Conservation (phyloP, 352 stramenopile genomes). For the Thraustochytrium striatum region DNA sequence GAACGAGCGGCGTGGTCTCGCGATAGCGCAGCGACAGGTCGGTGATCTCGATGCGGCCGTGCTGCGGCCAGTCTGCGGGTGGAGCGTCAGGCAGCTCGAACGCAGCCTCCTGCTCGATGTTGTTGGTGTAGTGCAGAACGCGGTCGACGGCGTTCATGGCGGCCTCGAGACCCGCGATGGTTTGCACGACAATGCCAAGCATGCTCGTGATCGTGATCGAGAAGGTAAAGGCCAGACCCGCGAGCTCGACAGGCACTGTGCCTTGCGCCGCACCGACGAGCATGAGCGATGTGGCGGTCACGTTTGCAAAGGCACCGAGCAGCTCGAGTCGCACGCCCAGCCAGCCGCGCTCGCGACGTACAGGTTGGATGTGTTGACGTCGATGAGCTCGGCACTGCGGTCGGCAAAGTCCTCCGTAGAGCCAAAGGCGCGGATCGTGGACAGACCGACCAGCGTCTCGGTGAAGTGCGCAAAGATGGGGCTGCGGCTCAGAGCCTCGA, state of each 20-base stretch:
- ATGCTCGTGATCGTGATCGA: constrained; percentile 74
- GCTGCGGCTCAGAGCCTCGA: constrained; percentile 70
- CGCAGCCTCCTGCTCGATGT: constrained; percentile 20
- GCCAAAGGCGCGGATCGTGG: constrained; percentile 45
- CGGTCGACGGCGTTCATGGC: constrained; percentile 78
- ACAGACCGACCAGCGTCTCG: constrained; percentile 41
- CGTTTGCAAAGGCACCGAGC: constrained; percentile 77
- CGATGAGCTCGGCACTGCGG: constrained; percentile 55
- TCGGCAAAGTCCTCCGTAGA: constrained; percentile 55
- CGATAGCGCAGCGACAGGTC: background rate
- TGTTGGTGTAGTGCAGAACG: constrained; percentile 57
- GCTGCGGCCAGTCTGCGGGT: constrained; percentile 51
- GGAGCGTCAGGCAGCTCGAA: no score
- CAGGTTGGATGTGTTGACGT: constrained; percentile 73
- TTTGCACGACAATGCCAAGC: constrained; percentile 81
- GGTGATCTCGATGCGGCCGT: constrained; percentile 55
- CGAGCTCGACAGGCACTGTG: constrained; percentile 69
- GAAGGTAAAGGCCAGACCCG: constrained; percentile 82
- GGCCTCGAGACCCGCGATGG: constrained; percentile 84
- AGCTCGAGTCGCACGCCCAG: constrained; percentile 82
- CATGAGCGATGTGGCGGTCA: constrained; percentile 46
- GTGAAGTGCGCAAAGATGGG: constrained; percentile 74
- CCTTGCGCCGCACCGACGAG: constrained; percentile 54
- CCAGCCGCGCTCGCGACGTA: constrained; percentile 60
- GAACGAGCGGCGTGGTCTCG: constrained; percentile 45